Evolutionary conservation across 140 eudicot species (phyloP).

Genomic region (Anethum foeniculum): DNA sequence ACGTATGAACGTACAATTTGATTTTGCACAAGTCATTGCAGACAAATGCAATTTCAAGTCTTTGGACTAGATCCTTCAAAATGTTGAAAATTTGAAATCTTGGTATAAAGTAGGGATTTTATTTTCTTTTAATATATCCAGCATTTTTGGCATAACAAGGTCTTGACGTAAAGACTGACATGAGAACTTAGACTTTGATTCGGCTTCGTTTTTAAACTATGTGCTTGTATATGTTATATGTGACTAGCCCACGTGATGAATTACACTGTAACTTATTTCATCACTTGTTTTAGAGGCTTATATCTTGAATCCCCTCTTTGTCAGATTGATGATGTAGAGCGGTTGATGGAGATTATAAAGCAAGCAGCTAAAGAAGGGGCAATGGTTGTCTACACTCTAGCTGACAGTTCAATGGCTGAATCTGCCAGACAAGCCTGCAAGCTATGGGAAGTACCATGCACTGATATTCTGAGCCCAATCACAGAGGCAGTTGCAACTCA

Average conservation of each 20-base stretch:
- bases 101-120: neutral
- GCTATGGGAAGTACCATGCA: conserved; percentile 77
- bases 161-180: neutral
- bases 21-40: neutral
- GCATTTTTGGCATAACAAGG: neutral
- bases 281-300: neutral
- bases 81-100: neutral
- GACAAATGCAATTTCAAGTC: neutral
- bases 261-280: neutral
- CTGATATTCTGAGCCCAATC: conserved; percentile 70
- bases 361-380: conserved; percentile 94
- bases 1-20: neutral
- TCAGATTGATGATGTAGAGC: conserved; percentile 50
- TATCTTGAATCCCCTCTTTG: neutral
- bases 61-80: neutral
- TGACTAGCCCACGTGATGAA: neutral
- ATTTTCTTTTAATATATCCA: neutral
- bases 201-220: neutral
- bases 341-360: conserved; percentile 61
- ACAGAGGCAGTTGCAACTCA: conserved; percentile 81
- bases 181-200: neutral
- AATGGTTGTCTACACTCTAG: conserved; percentile 82
- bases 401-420: conserved; percentile 78
- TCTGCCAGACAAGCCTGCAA: conserved; percentile 79
- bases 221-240: neutral